Evolutionary conservation across 2,329 filamentous ascomycete genomes (phyloP).

Genomic region (Aspergillus sojae): DNA sequence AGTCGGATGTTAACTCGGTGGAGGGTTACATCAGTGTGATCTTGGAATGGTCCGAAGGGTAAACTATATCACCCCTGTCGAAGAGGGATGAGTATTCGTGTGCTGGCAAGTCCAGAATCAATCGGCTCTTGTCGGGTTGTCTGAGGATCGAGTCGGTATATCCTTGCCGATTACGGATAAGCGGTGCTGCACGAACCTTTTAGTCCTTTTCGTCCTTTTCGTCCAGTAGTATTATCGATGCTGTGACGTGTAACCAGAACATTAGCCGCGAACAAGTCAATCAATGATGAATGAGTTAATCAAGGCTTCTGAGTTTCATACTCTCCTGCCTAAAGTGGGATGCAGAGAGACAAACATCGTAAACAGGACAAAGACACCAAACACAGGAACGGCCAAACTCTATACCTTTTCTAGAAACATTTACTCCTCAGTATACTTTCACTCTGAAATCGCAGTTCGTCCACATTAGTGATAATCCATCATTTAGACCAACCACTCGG

Average conservation of each 20-base stretch:
- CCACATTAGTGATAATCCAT: too few species aligned
- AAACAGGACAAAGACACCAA: background rate
- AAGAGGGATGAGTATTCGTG: background rate
- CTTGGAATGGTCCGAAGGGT: background rate
- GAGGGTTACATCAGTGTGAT: background rate
- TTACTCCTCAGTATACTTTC: too few species aligned
- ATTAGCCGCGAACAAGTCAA: background rate
- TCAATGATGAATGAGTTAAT: background rate
- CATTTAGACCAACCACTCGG: too few species aligned
- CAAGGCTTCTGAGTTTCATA: background rate
- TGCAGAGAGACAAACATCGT: background rate
- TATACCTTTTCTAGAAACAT: too few species aligned
- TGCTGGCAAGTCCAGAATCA: background rate
- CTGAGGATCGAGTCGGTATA: background rate
- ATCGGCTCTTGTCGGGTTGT: background rate
- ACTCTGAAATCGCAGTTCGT: too few species aligned
- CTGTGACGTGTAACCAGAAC: background rate
- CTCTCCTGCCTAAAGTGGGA: background rate
- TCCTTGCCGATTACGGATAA: background rate
- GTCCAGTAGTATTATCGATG: background rate
- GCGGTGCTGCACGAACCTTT: background rate
- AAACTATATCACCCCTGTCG: too few species aligned
- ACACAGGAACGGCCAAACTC: too few species aligned
- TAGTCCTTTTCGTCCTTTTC: background rate
- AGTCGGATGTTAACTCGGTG: too few species aligned